Conservation (phyloP, 176 grass and related monocot genomes). For the Bromus sterilis region DNA sequence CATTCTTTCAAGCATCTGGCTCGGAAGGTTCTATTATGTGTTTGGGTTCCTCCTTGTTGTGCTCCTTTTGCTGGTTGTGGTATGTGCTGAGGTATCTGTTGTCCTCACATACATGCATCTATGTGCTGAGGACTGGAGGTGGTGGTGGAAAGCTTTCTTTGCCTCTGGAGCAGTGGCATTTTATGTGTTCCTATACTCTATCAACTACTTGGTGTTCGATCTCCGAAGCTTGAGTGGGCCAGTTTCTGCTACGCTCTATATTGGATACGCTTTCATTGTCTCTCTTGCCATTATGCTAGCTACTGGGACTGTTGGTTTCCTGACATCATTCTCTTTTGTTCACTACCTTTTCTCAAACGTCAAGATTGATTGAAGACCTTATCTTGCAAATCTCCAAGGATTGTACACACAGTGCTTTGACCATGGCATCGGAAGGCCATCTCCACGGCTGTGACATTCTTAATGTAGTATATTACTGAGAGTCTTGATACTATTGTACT, state of each 20-base stretch:
- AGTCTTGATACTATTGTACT: conserved; percentile 28
- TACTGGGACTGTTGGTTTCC: conserved; percentile 71
- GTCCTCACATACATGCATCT: conserved; percentile 95
- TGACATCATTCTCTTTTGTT: conserved; percentile 76
- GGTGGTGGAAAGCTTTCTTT: conserved; percentile 96
- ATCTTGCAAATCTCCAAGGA: conserved; percentile 9
- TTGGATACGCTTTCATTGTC: conserved; percentile 75
- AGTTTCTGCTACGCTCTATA: conserved; percentile 70
- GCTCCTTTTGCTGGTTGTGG: conserved; percentile 65
- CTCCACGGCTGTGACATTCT: background rate
- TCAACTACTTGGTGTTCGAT: conserved; percentile 86
- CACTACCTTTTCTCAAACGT: conserved; percentile 90
- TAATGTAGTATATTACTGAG: conserved; percentile 34
- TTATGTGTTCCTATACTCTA: conserved; percentile 88
- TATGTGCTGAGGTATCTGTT: conserved; percentile 85
- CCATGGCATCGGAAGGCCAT: conserved; percentile 6
- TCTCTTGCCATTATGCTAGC: conserved; percentile 81
- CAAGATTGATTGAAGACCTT: conserved; percentile 68
- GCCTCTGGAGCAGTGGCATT: conserved; percentile 60
- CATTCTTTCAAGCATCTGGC: conserved; percentile 90
- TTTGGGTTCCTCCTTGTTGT: conserved; percentile 86
- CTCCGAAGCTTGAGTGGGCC: conserved; percentile 83
- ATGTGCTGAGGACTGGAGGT: conserved; percentile 78
- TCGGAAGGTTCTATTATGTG: conserved; percentile 86
- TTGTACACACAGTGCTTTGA: conserved; percentile 19